phyloP scores from a whole-genome alignment of 768 basidiomycete genomes.

The Termitomyces sp. region DNA sequence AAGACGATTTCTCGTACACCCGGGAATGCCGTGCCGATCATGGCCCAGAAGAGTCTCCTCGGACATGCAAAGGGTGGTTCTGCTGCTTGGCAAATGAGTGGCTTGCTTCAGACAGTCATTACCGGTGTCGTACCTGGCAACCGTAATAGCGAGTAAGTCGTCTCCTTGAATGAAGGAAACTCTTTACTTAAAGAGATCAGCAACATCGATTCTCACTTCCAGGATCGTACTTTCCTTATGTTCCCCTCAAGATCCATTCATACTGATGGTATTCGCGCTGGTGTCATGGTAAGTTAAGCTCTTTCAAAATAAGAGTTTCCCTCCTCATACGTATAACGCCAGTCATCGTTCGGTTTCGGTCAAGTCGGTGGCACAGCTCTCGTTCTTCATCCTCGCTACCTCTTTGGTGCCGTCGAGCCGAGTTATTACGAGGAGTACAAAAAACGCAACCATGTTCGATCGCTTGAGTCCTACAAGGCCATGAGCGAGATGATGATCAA shows the following conservation, averaged over 20 bases:
- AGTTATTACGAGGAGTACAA: conserved; percentile 77
- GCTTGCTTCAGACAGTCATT: conserved; percentile 79
- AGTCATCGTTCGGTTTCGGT: conserved; percentile 97
- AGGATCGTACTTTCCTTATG: conserved; percentile 84
- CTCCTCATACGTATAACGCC: conserved; percentile 7
- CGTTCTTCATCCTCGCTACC: conserved; percentile 85
- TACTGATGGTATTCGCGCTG: conserved; percentile 87
- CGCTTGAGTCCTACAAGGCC: conserved; percentile 73
- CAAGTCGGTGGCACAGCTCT: conserved; percentile 95
- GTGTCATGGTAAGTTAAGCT: conserved; percentile 67
- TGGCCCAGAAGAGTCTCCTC: conserved; percentile 96
- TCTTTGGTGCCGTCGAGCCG: conserved; percentile 80
- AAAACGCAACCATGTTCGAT: conserved; percentile 59
- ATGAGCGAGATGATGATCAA: conserved; percentile 97
- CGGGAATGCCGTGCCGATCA: conserved; percentile 95
- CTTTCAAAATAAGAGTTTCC: neutral
- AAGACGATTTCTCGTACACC: conserved; percentile 82
- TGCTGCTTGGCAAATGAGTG: conserved; percentile 97
- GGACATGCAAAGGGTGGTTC: conserved; percentile 99
- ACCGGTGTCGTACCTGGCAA: conserved; percentile 92
- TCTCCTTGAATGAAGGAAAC: neutral
- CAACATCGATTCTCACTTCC: conserved; percentile 92
- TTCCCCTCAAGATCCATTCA: conserved; percentile 97
- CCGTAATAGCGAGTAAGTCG: conserved; percentile 88
- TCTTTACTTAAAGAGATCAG: conserved; percentile 29